Percentiles rank a stretch among this genome's conserved stretches.
Evolutionary conservation across 2,329 filamentous ascomycete species (phyloP).

Genomic region (Colletotrichum sp.): DNA sequence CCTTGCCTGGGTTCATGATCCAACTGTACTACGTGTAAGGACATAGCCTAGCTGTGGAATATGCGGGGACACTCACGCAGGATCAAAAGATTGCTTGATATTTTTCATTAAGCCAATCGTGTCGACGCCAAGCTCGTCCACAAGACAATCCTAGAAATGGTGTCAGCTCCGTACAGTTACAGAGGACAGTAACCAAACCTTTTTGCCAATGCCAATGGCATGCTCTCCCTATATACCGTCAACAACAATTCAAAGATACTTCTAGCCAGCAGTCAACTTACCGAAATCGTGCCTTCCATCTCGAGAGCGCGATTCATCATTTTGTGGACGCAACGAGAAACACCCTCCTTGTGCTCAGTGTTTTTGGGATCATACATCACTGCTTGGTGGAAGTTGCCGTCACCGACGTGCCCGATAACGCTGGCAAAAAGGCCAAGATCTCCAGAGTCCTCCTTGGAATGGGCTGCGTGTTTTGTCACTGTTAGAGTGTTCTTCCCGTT

Average conservation of each 20-base stretch:
- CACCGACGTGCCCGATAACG: constrained; percentile 77
- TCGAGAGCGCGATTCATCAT: constrained; percentile 75
- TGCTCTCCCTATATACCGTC: constrained; percentile 59
- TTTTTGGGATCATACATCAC: constrained; percentile 48
- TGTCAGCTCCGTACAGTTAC: background rate
- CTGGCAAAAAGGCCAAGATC: constrained; percentile 66
- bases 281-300: constrained; percentile 73
- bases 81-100: constrained; percentile 68
- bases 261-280: constrained; percentile 42
- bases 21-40: constrained; percentile 43
- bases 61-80: constrained; percentile 34
- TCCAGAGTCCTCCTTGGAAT: constrained; percentile 69
- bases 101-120: constrained; percentile 72
- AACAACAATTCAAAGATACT: background rate
- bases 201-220: constrained; percentile 73
- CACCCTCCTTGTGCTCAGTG: constrained; percentile 53
- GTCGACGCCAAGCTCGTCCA: constrained; percentile 67
- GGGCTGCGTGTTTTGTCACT: constrained; percentile 40
- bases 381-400: constrained; percentile 75
- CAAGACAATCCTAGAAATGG: constrained; percentile 46
- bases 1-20: constrained; percentile 74
- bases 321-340: constrained; percentile 65
- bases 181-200: constrained; percentile 59
- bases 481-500: background rate
- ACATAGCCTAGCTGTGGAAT: background rate